Conservation (phyloP, 805 yeast species). For the Suhomyces tanzawaensis region DNA sequence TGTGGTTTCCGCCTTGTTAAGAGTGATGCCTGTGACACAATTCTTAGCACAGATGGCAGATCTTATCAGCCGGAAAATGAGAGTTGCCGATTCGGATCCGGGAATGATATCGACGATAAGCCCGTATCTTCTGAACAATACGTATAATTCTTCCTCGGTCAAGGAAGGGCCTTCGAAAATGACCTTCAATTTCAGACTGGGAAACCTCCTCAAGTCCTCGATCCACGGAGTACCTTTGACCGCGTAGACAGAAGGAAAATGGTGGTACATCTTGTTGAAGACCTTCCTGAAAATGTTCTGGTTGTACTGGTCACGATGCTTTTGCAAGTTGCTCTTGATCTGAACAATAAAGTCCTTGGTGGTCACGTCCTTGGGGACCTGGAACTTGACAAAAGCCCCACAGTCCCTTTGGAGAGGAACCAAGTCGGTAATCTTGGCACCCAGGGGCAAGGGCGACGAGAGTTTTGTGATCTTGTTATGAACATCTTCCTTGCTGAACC, state of each 20-base stretch:
- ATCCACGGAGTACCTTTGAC: conserved; percentile 96
- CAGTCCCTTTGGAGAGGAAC: conserved; percentile 81
- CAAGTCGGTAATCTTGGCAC: conserved; percentile 50
- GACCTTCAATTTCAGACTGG: conserved; percentile 61
- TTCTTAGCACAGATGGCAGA: conserved; percentile 85
- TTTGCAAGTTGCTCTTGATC: conserved; percentile 47
- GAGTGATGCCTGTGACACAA: conserved; percentile 77
- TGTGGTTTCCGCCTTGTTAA: conserved; percentile 52
- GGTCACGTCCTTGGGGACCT: conserved; percentile 51
- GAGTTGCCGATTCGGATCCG: conserved; percentile 37
- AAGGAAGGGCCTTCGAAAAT: conserved; percentile 74
- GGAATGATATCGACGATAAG: conserved; percentile 71
- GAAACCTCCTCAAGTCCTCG: conserved; percentile 82
- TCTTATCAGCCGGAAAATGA: conserved; percentile 54
- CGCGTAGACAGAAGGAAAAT: conserved; percentile 55
- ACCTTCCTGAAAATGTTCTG: conserved; percentile 10
- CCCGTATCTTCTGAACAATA: conserved; percentile 85
- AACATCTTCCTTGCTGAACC: conserved; percentile 15
- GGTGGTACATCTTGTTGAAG: conserved; percentile 12
- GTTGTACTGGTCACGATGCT: conserved; percentile 12
- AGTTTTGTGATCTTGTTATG: conserved; percentile 16
- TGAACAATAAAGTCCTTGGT: conserved; percentile 52
- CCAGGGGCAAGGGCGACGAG: conserved; percentile 30
- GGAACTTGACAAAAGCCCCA: conserved; percentile 85
- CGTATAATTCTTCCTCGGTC: conserved; percentile 77